Percentiles rank a stretch among this genome's conserved stretches.
These are phyloP conservation scores for Craspedostauros australis DNA, from an alignment of 108 stramenopile genomes.

Conservation along the genomic window DNA sequence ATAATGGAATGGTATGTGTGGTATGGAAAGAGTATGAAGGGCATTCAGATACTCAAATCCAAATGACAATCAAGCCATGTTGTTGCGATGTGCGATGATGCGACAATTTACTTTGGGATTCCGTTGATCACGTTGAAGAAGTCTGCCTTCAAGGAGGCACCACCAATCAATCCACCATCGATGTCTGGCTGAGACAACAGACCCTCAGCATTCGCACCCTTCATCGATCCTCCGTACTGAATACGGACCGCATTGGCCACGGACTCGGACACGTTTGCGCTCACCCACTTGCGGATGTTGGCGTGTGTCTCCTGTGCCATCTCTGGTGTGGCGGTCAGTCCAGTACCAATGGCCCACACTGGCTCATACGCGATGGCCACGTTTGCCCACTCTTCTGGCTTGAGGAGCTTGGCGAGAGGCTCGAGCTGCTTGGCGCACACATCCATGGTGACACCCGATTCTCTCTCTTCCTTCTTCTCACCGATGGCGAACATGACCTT, in stretches of 20 bases:
- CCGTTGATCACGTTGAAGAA: conserved; percentile 93
- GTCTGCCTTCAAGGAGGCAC: conserved; percentile 90
- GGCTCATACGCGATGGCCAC: conserved; percentile 91
- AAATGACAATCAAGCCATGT: no score
- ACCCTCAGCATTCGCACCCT: conserved; percentile 84
- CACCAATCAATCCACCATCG: conserved; percentile 96
- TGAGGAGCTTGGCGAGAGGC: conserved; percentile 68
- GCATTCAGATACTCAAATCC: no score
- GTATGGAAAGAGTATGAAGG: no score
- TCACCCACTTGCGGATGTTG: conserved; percentile 88
- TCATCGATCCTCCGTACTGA: conserved; percentile 97
- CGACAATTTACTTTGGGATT: conserved; percentile 62
- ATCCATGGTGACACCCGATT: conserved; percentile 86
- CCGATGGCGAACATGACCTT: conserved; percentile 97
- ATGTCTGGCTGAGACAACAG: conserved; percentile 85
- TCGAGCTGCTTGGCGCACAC: conserved; percentile 86
- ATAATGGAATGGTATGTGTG: no score
- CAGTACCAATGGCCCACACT: conserved; percentile 97
- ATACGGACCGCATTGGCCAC: conserved; percentile 87
- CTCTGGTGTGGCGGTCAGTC: conserved; percentile 97
- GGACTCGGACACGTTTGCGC: conserved; percentile 76
- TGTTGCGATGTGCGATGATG: no score
- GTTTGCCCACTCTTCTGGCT: conserved; percentile 76
- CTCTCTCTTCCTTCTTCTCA: conserved; percentile 97
- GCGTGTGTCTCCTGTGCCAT: conserved; percentile 99